Percentiles rank a stretch among this genome's conserved stretches.
phyloP scores from a whole-genome alignment of 257 asterid species.

The Asclepias syriaca region DNA sequence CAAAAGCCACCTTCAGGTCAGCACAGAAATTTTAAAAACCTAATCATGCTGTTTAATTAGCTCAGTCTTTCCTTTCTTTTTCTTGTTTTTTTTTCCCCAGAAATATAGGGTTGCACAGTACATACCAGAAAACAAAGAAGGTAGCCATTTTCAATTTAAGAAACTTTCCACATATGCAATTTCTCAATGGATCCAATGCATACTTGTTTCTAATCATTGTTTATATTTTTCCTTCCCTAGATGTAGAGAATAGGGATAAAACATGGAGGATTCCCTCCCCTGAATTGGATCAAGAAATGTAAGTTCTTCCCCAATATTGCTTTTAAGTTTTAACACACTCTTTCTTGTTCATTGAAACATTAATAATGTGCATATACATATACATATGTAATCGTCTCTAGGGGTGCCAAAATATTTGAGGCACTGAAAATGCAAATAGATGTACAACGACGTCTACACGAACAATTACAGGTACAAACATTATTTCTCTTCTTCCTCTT shows the following conservation, averaged over 20 bases:
- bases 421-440: constrained; percentile 67
- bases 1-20: constrained; percentile 92
- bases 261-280: background rate
- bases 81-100: constrained; percentile 26
- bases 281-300: constrained; percentile 25
- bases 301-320: constrained; percentile 6
- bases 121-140: constrained; percentile 59
- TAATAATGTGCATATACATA: background rate
- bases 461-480: constrained; percentile 65
- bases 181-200: background rate
- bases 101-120: constrained; percentile 71
- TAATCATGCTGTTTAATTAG: background rate
- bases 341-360: background rate
- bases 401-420: constrained; percentile 65
- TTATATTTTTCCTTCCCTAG: background rate
- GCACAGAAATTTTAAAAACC: constrained; percentile 7
- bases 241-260: constrained; percentile 24
- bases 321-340: background rate
- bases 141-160: constrained; percentile 19
- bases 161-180: background rate
- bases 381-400: constrained; percentile 18
- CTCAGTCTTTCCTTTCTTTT: background rate
- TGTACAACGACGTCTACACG: constrained; percentile 71
- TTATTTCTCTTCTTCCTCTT: background rate
- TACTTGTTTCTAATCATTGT: background rate